Conservation (phyloP, 176 grass and related monocot genomes). For the Metroxylon sagu region DNA sequence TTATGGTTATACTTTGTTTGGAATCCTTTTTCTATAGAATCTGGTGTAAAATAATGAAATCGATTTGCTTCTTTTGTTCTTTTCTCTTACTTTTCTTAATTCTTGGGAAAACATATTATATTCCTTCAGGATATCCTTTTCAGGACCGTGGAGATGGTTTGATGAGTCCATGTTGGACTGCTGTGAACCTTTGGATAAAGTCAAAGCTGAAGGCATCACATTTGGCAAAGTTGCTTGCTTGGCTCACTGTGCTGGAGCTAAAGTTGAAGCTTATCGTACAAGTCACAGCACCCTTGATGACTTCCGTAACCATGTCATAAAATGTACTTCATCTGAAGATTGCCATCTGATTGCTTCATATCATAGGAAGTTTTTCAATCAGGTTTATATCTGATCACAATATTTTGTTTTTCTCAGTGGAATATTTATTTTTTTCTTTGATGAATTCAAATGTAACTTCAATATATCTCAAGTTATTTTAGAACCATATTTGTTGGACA, state of each 20-base stretch:
- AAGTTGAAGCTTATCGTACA: conserved; percentile 55
- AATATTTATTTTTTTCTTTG: no score
- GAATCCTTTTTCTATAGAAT: no score
- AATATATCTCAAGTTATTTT: no score
- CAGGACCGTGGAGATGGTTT: conserved; percentile 90
- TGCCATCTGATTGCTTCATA: conserved; percentile 81
- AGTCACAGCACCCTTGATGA: conserved; percentile 44
- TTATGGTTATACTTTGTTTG: no score
- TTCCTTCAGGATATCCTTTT: background rate
- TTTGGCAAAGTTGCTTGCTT: conserved; percentile 83
- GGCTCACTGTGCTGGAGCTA: conserved; percentile 72
- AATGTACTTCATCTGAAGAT: conserved; percentile 50
- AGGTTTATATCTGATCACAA: conserved; percentile 13
- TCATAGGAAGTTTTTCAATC: conserved; percentile 30
- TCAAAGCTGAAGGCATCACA: conserved; percentile 67
- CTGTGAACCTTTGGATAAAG: conserved; percentile 77
- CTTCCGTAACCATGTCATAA: conserved; percentile 46
- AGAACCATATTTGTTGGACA: no score
- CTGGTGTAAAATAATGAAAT: no score
- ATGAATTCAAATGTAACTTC: no score
- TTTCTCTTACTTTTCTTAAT: no score
- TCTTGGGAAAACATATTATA: no score
- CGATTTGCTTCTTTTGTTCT: no score
- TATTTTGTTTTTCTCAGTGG: no score
- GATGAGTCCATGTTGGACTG: conserved; percentile 98